Percentiles rank a stretch among this genome's conserved stretches.
Conservation (phyloP, 805 yeast genomes). For the Candida nonsorbophila region DNA sequence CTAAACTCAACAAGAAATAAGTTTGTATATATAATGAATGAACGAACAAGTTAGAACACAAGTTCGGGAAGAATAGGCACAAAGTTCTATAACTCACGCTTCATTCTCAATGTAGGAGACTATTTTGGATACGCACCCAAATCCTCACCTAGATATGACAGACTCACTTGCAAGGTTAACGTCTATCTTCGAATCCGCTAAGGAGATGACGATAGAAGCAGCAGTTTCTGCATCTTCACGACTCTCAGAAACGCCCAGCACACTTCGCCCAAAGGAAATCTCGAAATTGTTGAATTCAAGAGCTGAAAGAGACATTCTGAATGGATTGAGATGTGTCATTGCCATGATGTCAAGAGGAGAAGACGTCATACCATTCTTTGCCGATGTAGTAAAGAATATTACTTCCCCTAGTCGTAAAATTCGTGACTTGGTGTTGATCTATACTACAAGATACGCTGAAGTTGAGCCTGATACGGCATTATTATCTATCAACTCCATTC, state of each 20-base stretch:
- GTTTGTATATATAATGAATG: neutral
- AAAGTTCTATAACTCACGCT: no score
- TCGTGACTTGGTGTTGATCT: constrained; percentile 71
- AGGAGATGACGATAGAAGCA: constrained; percentile 74
- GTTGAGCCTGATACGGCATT: constrained; percentile 85
- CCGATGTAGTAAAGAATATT: constrained; percentile 86
- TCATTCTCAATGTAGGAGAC: no score
- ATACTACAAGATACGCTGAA: constrained; percentile 73
- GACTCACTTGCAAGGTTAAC: constrained; percentile 57
- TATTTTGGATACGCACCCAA: no score
- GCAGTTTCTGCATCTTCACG: constrained; percentile 73
- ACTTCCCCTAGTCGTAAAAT: constrained; percentile 61
- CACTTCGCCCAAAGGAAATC: constrained; percentile 63
- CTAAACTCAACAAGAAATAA: constrained; percentile 30
- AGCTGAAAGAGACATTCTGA: constrained; percentile 46
- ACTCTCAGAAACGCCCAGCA: constrained; percentile 56
- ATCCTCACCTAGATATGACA: no score
- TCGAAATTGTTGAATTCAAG: constrained; percentile 61
- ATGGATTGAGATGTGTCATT: constrained; percentile 38
- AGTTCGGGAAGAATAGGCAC: no score
- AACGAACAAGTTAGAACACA: no score
- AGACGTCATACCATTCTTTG: constrained; percentile 49
- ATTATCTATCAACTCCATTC: constrained; percentile 85
- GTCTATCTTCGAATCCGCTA: constrained; percentile 74
- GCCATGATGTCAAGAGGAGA: constrained; percentile 36